Conservation (phyloP, 2,329 filamentous ascomycete genomes). For the Fonsecaea nubica region DNA sequence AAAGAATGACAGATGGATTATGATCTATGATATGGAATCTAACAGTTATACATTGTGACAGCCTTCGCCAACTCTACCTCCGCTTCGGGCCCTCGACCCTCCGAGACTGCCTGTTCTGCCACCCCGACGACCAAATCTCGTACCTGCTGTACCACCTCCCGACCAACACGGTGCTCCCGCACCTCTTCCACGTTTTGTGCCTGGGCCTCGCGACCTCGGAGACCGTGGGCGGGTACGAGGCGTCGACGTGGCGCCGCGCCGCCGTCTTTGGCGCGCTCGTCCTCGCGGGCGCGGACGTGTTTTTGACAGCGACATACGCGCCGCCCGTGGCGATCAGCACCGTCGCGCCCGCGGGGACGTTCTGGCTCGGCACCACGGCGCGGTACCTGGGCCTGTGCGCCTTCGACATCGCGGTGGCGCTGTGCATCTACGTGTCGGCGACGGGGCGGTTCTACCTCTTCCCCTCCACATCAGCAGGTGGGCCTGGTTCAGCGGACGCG, state of each 20-base stretch:
- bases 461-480: constrained; percentile 59
- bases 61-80: constrained; percentile 73
- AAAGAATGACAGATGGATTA: no score
- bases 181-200: constrained; percentile 76
- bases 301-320: constrained; percentile 69
- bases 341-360: constrained; percentile 56
- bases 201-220: constrained; percentile 77
- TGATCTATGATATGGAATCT: neutral
- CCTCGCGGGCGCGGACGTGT: constrained; percentile 70
- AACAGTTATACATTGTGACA: constrained; percentile 7
- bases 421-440: constrained; percentile 73
- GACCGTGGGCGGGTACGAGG: constrained; percentile 65
- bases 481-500: constrained; percentile 58
- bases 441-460: constrained; percentile 79
- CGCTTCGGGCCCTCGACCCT: constrained; percentile 79
- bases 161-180: constrained; percentile 70
- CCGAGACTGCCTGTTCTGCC: constrained; percentile 81
- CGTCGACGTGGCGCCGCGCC: constrained; percentile 42
- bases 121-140: constrained; percentile 68
- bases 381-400: constrained; percentile 69
- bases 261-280: constrained; percentile 71
- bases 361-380: constrained; percentile 70
- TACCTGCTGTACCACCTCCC: constrained; percentile 86
- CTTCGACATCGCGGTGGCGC: constrained; percentile 69
- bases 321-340: constrained; percentile 46